Conservation (phyloP, 345 rosid species). For the Arabidopsis arenosa region DNA sequence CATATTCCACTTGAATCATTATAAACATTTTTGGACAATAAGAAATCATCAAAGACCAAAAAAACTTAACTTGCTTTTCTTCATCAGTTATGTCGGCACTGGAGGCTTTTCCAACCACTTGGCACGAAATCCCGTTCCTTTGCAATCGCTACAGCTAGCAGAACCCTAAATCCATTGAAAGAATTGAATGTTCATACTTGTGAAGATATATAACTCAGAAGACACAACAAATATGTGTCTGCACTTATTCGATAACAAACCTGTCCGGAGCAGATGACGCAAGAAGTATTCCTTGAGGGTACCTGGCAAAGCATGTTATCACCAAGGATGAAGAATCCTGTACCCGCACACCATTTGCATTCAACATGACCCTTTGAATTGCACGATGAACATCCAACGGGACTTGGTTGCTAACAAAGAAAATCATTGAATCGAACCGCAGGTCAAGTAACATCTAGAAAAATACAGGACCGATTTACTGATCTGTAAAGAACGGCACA, state of each 20-base stretch:
- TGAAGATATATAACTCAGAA: constrained; percentile 7
- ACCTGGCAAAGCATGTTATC: constrained; percentile 96
- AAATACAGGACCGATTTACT: background rate
- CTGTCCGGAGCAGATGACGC: constrained; percentile 87
- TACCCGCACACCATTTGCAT: constrained; percentile 92
- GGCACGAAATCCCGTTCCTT: constrained; percentile 98
- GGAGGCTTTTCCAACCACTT: constrained; percentile 89
- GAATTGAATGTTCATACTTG: background rate
- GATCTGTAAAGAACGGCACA: no score
- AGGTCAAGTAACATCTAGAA: background rate
- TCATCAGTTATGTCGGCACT: constrained; percentile 49
- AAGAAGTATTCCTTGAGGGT: constrained; percentile 82
- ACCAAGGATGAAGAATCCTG: constrained; percentile 88
- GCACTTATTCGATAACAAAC: constrained; percentile 39
- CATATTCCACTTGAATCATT: constrained; percentile 14
- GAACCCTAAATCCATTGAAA: constrained; percentile 61
- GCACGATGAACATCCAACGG: constrained; percentile 73
- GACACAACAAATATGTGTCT: background rate
- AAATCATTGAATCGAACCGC: background rate
- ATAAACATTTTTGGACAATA: background rate
- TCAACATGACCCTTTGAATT: constrained; percentile 73
- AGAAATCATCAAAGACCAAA: constrained; percentile 15
- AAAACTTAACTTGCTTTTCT: constrained; percentile 26
- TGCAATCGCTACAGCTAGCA: constrained; percentile 67
- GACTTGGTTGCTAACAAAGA: constrained; percentile 74